Conservation (phyloP, 2,329 filamentous ascomycete species). For the Zasmidium cellare region DNA sequence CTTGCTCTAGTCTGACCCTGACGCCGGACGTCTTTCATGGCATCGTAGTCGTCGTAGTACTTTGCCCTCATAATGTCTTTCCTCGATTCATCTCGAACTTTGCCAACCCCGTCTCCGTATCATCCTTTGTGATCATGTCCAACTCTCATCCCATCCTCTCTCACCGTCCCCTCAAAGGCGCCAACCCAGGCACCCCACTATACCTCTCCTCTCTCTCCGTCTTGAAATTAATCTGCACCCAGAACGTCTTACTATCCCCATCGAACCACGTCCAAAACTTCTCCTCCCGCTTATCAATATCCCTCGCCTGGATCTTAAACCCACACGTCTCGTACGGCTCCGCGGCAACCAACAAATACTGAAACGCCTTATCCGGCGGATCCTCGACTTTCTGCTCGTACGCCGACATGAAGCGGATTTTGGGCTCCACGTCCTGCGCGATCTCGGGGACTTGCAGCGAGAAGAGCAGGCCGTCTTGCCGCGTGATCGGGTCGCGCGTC, state of each 20-base stretch:
- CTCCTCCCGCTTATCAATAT: slow-evolving; percentile 86
- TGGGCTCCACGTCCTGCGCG: slow-evolving; percentile 69
- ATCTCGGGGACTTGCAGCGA: slow-evolving; percentile 96
- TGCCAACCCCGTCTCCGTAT: too few species aligned
- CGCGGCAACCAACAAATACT: slow-evolving; percentile 91
- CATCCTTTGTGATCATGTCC: too few species aligned
- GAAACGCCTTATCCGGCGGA: slow-evolving; percentile 83
- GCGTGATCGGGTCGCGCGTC: slow-evolving; percentile 81
- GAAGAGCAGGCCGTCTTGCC: slow-evolving; percentile 90
- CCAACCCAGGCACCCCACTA: slow-evolving; percentile 65
- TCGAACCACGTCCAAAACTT: slow-evolving; percentile 95
- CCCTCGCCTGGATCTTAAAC: slow-evolving; percentile 91
- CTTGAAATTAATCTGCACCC: slow-evolving; percentile 97
- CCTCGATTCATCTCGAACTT: too few species aligned
- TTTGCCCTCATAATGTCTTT: too few species aligned
- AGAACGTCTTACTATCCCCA: slow-evolving; percentile 93
- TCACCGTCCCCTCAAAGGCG: slow-evolving; percentile 42
- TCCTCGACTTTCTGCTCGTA: slow-evolving; percentile 96
- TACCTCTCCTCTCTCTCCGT: slow-evolving; percentile 95
- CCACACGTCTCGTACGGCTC: slow-evolving; percentile 98
- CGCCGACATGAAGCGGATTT: slow-evolving; percentile 95
- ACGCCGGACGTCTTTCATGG: too few species aligned
- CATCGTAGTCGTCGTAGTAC: too few species aligned
- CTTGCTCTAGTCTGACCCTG: too few species aligned
- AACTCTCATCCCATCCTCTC: neutral